Evolutionary conservation across 805 yeast species (phyloP).

Genomic region (Kodamaea sagamina): DNA sequence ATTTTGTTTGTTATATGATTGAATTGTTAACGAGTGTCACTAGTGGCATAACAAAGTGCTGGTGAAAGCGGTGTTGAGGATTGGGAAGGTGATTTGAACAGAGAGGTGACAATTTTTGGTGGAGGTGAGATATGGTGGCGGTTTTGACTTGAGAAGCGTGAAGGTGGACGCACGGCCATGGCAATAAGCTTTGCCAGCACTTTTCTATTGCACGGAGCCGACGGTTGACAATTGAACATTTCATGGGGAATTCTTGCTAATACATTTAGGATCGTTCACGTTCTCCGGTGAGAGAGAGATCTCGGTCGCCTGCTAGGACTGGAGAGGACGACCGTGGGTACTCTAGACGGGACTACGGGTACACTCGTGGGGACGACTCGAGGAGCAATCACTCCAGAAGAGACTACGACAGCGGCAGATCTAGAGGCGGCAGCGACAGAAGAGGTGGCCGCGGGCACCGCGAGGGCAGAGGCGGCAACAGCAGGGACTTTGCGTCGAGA

Average conservation of each 20-base stretch:
- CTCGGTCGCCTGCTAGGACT: constrained; percentile 40
- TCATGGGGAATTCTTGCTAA: constrained; percentile 8
- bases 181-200: constrained; percentile 5
- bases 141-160: too few relatives aligned
- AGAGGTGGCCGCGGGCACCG: constrained; percentile 21
- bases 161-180: too few relatives aligned
- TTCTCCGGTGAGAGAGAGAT: constrained; percentile 31
- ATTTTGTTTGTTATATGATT: constrained; percentile 3
- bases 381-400: constrained; percentile 11
- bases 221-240: neutral
- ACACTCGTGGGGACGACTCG: constrained; percentile 25
- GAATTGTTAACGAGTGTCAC: constrained; percentile 1
- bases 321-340: constrained; percentile 11
- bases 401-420: constrained; percentile 22
- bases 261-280: constrained; percentile 28
- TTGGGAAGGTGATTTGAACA: constrained; percentile 2
- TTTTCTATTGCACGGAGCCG: constrained; percentile 2
- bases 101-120: constrained; percentile 2
- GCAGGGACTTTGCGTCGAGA: constrained; percentile 19
- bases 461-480: constrained; percentile 13
- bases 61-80: neutral
- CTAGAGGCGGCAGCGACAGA: constrained; percentile 17
- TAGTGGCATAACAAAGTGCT: neutral
- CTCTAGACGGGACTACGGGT: constrained; percentile 33
- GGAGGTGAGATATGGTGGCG: neutral